Percentiles rank a stretch among this genome's conserved stretches.
These are phyloP conservation scores for Ottelia alismoides DNA, from an alignment of 106 monocot species.

Conservation along the genomic window DNA sequence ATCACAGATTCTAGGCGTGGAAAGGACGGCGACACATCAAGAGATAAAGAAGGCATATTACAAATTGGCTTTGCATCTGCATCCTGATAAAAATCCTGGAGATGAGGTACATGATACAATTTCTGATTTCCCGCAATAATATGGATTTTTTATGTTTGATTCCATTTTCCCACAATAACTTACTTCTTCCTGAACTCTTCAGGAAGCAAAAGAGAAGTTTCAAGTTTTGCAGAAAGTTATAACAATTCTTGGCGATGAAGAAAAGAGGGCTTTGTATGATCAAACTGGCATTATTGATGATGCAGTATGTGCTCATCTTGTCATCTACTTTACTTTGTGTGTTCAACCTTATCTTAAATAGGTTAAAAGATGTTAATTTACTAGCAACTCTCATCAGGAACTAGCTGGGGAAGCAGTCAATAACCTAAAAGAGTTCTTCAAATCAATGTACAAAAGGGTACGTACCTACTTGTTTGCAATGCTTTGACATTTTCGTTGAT, in stretches of 20 bases:
- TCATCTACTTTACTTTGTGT: not conserved
- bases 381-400: slow-evolving; percentile 24
- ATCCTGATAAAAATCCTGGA: slow-evolving; percentile 98
- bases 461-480: not conserved
- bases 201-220: slow-evolving; percentile 99
- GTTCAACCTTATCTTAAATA: not conserved
- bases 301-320: slow-evolving; percentile 35
- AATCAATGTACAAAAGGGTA: slow-evolving; percentile 74
- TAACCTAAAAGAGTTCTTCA: slow-evolving; percentile 82
- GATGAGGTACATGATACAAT: slow-evolving; percentile 44
- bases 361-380: not conserved
- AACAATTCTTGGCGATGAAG: slow-evolving; percentile 89
- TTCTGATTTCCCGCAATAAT: not conserved
- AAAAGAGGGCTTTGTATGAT: slow-evolving; percentile 92
- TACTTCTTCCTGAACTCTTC: too few species aligned
- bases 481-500: not conserved
- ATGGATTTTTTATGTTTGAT: not conserved
- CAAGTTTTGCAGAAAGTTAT: slow-evolving; percentile 95
- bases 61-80: slow-evolving; percentile 90
- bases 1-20: slow-evolving; percentile 87
- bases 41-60: slow-evolving; percentile 97
- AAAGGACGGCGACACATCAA: slow-evolving; percentile 70
- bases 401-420: slow-evolving; percentile 61
- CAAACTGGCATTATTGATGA: slow-evolving; percentile 87
- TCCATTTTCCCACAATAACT: too few species aligned